These are phyloP conservation scores for Lactuca saligna DNA, from an alignment of 129 eudicot genomes.

Conservation along the genomic window DNA sequence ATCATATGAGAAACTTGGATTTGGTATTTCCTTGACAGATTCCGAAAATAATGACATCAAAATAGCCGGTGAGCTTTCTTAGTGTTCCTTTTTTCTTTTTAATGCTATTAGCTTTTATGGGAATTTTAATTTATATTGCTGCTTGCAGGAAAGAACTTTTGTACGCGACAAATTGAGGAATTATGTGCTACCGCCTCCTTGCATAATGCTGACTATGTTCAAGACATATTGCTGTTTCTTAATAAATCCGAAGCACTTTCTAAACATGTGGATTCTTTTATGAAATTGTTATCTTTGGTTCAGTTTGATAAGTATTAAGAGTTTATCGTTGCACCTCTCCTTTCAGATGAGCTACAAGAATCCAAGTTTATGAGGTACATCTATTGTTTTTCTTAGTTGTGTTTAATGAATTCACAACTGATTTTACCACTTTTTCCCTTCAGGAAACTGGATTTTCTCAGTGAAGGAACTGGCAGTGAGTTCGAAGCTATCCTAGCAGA, in stretches of 20 bases:
- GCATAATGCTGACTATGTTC: constrained; percentile 61
- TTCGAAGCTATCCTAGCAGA: constrained; percentile 84
- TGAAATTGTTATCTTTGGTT: constrained; percentile 67
- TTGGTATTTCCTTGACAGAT: constrained; percentile 81
- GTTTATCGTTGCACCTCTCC: constrained; percentile 68
- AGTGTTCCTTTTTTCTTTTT: neutral
- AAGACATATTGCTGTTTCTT: constrained; percentile 74
- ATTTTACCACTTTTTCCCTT: neutral
- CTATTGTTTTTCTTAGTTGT: constrained; percentile 4
- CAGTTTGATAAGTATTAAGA: constrained; percentile 51
- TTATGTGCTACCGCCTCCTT: constrained; percentile 45
- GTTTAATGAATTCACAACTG: neutral
- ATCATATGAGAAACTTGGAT: constrained; percentile 60
- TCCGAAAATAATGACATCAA: constrained; percentile 68
- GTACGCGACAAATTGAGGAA: constrained; percentile 66
- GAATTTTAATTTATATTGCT: neutral
- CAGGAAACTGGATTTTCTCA: constrained; percentile 62
- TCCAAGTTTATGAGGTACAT: constrained; percentile 64
- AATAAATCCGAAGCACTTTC: constrained; percentile 71
- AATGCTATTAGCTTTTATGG: constrained; percentile 12
- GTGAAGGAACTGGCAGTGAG: constrained; percentile 57
- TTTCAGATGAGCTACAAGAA: constrained; percentile 63
- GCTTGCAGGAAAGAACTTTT: constrained; percentile 78
- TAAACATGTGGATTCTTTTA: constrained; percentile 77
- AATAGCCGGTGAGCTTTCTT: constrained; percentile 59